These are phyloP conservation scores for Erucastrum elatum DNA, from an alignment of 345 rosid species.

Conservation along the genomic window DNA sequence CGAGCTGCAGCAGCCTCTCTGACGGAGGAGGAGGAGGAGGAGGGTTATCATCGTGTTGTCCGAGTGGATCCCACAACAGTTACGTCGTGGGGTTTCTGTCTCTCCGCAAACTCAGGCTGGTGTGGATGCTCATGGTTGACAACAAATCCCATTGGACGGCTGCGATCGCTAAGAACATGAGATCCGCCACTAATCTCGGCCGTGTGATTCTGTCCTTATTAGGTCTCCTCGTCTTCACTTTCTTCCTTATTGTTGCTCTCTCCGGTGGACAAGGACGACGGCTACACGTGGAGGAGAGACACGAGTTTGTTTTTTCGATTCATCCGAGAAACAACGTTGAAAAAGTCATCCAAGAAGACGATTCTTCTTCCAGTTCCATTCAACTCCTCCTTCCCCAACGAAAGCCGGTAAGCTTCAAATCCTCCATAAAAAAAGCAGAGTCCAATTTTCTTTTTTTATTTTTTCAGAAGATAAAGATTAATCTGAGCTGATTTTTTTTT, in stretches of 20 bases:
- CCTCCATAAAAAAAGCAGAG: background rate
- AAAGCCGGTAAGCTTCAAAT: conserved; percentile 11
- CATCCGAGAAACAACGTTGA: conserved; percentile 39
- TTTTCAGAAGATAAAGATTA: background rate
- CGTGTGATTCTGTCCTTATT: conserved; percentile 47
- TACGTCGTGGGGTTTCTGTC: conserved; percentile 23
- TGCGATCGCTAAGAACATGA: conserved; percentile 39
- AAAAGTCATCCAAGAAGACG: conserved; percentile 11
- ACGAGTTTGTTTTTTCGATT: conserved; percentile 24
- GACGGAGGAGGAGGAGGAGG: conserved; percentile 9
- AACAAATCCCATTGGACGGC: conserved; percentile 43
- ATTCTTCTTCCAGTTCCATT: conserved; percentile 18
- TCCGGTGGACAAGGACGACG: conserved; percentile 23
- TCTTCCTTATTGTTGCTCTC: conserved; percentile 49
- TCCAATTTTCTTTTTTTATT: background rate
- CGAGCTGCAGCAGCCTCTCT: conserved; percentile 22
- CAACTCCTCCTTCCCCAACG: background rate
- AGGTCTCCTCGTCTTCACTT: conserved; percentile 51
- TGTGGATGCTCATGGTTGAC: conserved; percentile 51
- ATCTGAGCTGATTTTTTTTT: background rate
- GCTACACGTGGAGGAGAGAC: conserved; percentile 24
- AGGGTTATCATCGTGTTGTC: background rate
- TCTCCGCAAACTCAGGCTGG: conserved; percentile 25
- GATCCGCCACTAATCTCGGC: conserved; percentile 51
- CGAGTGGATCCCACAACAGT: conserved; percentile 31